A percentile compares a stretch with the other conserved stretches of the same genome.
Conservation (phyloP, 1,284 basidiomycete genomes). For the Bjerkandera adusta region DNA sequence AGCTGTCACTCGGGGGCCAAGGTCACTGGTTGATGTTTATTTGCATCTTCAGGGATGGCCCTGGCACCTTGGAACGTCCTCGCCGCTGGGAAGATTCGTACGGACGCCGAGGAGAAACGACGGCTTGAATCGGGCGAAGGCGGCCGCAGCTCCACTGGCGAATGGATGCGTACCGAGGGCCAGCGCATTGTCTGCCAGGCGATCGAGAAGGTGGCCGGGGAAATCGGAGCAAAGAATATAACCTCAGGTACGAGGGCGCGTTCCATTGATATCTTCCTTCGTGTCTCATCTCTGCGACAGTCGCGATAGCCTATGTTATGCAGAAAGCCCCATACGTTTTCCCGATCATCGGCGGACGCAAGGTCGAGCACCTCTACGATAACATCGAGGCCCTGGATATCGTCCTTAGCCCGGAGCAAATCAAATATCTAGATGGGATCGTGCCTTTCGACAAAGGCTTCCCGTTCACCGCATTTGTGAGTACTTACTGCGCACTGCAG, state of each 20-base stretch:
- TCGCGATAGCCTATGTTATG: slow-evolving; percentile 26
- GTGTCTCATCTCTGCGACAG: slow-evolving; percentile 10
- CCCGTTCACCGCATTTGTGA: slow-evolving; percentile 14
- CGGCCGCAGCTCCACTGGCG: not conserved
- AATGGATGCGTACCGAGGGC: slow-evolving; percentile 5
- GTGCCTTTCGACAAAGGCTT: slow-evolving; percentile 22
- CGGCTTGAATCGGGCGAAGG: slow-evolving; percentile 6
- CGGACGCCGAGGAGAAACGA: slow-evolving; percentile 26
- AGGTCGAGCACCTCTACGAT: slow-evolving; percentile 23
- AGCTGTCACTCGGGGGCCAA: not conserved
- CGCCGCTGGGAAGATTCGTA: slow-evolving; percentile 29
- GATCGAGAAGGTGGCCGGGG: slow-evolving; percentile 7
- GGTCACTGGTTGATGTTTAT: not conserved
- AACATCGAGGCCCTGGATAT: slow-evolving; percentile 27
- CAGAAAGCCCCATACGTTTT: slow-evolving; percentile 25
- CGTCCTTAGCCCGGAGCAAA: slow-evolving; percentile 20
- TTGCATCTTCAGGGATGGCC: slow-evolving; percentile 16
- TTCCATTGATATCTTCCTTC: not conserved
- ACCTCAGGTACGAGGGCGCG: slow-evolving; percentile 2
- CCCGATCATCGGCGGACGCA: slow-evolving; percentile 26
- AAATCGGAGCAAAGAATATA: slow-evolving; percentile 9
- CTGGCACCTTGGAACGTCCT: slow-evolving; percentile 33
- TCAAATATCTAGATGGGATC: slow-evolving; percentile 20
- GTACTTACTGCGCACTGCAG: not conserved
- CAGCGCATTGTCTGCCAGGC: slow-evolving; percentile 8